Conservation (phyloP, 805 yeast genomes). For the Candida pini region DNA sequence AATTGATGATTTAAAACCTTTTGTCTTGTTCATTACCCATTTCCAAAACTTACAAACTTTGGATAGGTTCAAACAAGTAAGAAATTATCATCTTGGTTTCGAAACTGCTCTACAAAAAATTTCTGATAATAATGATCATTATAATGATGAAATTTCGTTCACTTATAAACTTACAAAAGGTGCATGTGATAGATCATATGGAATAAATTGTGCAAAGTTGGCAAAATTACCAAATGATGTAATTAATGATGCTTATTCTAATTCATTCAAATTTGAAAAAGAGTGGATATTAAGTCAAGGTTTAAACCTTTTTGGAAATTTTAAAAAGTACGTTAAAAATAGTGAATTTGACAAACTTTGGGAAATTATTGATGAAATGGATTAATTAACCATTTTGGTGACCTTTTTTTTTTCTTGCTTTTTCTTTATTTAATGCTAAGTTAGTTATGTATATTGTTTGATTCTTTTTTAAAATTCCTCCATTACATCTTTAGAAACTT, state of each 20-base stretch:
- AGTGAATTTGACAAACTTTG: conserved; percentile 9
- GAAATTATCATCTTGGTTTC: conserved; percentile 70
- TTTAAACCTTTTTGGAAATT: conserved; percentile 5
- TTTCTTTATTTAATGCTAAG: too few species aligned
- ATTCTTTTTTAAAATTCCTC: too few species aligned
- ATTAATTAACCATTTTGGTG: too few species aligned
- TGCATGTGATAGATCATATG: conserved; percentile 61
- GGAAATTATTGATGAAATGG: conserved; percentile 18
- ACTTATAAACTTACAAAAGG: conserved; percentile 48
- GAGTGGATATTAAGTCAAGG: conserved; percentile 16
- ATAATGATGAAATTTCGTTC: conserved; percentile 40
- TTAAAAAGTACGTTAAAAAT: background rate
- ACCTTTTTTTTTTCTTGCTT: too few species aligned
- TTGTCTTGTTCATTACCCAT: conserved; percentile 79
- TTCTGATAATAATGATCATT: conserved; percentile 8
- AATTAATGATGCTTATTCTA: conserved; percentile 37
- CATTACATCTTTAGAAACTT: too few species aligned
- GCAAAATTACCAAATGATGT: conserved; percentile 54
- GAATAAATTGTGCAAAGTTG: conserved; percentile 76
- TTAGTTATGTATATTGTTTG: too few species aligned
- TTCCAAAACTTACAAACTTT: conserved; percentile 61
- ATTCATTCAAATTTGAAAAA: conserved; percentile 26
- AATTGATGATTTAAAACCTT: conserved; percentile 38
- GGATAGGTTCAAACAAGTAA: conserved; percentile 36
- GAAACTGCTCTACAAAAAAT: conserved; percentile 4